Percentiles rank a stretch among this genome's conserved stretches.
Evolutionary conservation across 768 basidiomycete species (phyloP).

Genomic region (Phaeolepiota aurea): DNA sequence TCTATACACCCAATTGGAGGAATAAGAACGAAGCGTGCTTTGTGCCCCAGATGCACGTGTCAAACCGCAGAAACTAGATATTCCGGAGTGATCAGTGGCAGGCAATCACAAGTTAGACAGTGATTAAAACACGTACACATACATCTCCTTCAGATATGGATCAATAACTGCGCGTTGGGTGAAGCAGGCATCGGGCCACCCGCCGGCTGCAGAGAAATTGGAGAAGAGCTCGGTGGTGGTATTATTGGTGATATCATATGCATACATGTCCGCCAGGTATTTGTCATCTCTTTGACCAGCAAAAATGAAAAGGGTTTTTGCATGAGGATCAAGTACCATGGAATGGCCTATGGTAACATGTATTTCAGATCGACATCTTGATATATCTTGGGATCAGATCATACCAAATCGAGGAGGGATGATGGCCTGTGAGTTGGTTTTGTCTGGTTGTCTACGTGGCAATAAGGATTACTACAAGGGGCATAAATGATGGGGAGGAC

Average conservation of each 20-base stretch:
- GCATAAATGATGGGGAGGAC: slow-evolving; percentile 16
- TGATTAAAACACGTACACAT: slow-evolving; percentile 45
- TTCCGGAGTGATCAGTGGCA: neutral
- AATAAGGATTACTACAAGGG: slow-evolving; percentile 4
- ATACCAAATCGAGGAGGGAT: slow-evolving; percentile 59
- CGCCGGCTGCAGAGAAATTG: slow-evolving; percentile 52
- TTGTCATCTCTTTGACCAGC: slow-evolving; percentile 64
- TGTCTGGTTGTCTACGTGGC: slow-evolving; percentile 15
- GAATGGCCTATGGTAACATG: slow-evolving; percentile 72
- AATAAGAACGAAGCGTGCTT: slow-evolving; percentile 34
- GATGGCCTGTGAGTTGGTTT: slow-evolving; percentile 23
- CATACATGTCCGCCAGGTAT: slow-evolving; percentile 70
- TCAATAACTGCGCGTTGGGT: slow-evolving; percentile 72
- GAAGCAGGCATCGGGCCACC: slow-evolving; percentile 61
- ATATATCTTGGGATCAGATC: no score
- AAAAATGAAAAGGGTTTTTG: slow-evolving; percentile 60
- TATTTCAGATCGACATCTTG: no score
- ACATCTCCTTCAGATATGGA: slow-evolving; percentile 53
- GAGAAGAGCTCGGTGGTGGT: slow-evolving; percentile 53
- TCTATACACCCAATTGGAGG: slow-evolving; percentile 62
- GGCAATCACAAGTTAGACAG: neutral
- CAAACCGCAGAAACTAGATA: slow-evolving; percentile 53
- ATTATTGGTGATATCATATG: slow-evolving; percentile 54
- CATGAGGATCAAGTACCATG: slow-evolving; percentile 64
- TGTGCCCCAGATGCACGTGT: slow-evolving; percentile 30